Evolutionary conservation across 2,329 filamentous ascomycete genomes (phyloP).

Genomic region (Blumeria graminis): DNA sequence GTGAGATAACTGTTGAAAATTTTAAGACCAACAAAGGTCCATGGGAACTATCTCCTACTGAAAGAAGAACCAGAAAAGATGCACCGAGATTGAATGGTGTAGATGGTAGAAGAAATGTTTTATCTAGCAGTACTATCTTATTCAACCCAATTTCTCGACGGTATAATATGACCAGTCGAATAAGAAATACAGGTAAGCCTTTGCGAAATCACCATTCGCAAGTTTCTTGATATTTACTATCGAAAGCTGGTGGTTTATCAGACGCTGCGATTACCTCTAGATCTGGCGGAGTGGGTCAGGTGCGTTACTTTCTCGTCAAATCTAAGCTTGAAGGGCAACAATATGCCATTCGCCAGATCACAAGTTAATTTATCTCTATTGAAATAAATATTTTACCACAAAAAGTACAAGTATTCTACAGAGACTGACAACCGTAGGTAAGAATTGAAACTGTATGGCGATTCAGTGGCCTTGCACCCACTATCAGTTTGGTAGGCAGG

Average conservation of each 20-base stretch:
- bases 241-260: too few species aligned
- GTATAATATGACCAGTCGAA: constrained; percentile 9
- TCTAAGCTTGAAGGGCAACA: background rate
- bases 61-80: constrained; percentile 21
- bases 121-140: constrained; percentile 8
- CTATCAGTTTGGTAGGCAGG: constrained; percentile 33
- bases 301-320: constrained; percentile 5
- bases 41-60: constrained; percentile 20
- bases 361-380: background rate
- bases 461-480: constrained; percentile 44
- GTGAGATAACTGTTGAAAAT: constrained; percentile 19
- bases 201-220: background rate
- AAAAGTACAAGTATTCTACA: background rate
- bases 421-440: constrained; percentile 18
- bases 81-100: constrained; percentile 27
- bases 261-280: constrained; percentile 6
- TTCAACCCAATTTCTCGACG: constrained; percentile 5
- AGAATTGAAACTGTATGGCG: constrained; percentile 54
- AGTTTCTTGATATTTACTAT: too few species aligned
- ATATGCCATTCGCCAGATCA: background rate
- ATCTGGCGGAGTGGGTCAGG: constrained; percentile 12
- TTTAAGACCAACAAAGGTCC: constrained; percentile 27
- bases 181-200: constrained; percentile 8
- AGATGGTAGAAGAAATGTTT: constrained; percentile 16
- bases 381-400: background rate